Percentiles rank a stretch among this genome's conserved stretches.
These are phyloP conservation scores for Cetraspora pellucida DNA, from an alignment of 192 early-diverging fungal species.

Conservation along the genomic window DNA sequence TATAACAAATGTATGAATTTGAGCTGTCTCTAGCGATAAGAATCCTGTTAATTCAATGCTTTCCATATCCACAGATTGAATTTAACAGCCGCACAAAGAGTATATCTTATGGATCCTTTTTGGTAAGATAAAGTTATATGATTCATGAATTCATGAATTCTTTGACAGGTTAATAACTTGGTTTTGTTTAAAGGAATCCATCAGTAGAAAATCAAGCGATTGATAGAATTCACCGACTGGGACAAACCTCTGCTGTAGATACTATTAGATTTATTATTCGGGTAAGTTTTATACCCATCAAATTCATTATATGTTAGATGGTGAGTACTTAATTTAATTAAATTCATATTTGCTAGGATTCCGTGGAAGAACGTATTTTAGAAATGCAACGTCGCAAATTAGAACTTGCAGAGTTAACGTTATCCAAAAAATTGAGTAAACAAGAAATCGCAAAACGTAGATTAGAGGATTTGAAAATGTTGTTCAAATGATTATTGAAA, in stretches of 20 bases:
- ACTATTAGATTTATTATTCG: slow-evolving; percentile 68
- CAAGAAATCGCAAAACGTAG: slow-evolving; percentile 44
- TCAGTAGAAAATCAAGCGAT: slow-evolving; percentile 83
- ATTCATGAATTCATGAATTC: slow-evolving; percentile 34
- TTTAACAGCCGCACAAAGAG: slow-evolving; percentile 68
- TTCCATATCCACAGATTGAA: slow-evolving; percentile 49
- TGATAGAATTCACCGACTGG: slow-evolving; percentile 83
- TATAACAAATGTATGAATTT: too few species aligned
- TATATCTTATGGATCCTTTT: slow-evolving; percentile 66
- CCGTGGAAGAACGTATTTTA: slow-evolving; percentile 60
- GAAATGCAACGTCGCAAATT: slow-evolving; percentile 56
- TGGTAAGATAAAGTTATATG: slow-evolving; percentile 37
- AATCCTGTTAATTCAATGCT: not conserved
- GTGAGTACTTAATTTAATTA: not conserved
- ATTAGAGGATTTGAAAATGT: slow-evolving; percentile 43
- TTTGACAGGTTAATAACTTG: slow-evolving; percentile 50
- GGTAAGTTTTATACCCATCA: slow-evolving; percentile 22
- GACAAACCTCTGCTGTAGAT: slow-evolving; percentile 65
- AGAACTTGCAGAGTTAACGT: slow-evolving; percentile 44
- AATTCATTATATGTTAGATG: not conserved
- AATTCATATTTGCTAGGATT: slow-evolving; percentile 38
- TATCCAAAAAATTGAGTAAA: slow-evolving; percentile 45
- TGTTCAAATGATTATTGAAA: slow-evolving; percentile 36
- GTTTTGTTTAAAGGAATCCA: slow-evolving; percentile 70
- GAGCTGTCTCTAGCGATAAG: too few species aligned